These are phyloP conservation scores for Wickerhamiella galacta DNA, from an alignment of 805 yeast genomes.

Conservation along the genomic window DNA sequence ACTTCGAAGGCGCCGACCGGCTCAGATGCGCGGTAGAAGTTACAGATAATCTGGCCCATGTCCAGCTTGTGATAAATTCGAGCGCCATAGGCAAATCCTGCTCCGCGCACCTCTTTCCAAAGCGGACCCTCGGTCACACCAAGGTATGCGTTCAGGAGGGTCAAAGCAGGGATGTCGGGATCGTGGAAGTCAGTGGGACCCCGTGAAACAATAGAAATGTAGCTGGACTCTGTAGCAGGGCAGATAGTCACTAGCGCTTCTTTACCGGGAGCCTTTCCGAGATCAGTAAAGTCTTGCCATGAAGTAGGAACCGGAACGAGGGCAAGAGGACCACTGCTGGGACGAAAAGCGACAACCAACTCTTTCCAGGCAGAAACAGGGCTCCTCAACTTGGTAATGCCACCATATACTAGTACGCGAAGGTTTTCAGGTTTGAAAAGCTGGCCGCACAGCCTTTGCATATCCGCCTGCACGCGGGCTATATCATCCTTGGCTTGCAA, in stretches of 20 bases:
- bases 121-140: conserved; percentile 91
- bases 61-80: conserved; percentile 42
- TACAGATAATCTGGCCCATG: conserved; percentile 47
- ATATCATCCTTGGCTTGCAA: conserved; percentile 35
- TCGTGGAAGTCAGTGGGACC: conserved; percentile 41
- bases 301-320: conserved; percentile 26
- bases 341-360: conserved; percentile 2
- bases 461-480: conserved; percentile 29
- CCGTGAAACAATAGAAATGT: conserved; percentile 39
- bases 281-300: conserved; percentile 33
- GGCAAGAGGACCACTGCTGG: neutral
- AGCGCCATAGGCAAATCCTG: conserved; percentile 89
- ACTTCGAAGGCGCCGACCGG: conserved; percentile 44
- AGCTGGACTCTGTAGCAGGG: conserved; percentile 76
- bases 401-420: conserved; percentile 58
- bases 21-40: conserved; percentile 73
- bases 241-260: conserved; percentile 50
- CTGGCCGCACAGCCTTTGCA: conserved; percentile 34
- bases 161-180: conserved; percentile 50
- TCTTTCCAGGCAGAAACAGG: conserved; percentile 47
- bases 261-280: conserved; percentile 36
- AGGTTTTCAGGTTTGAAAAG: conserved; percentile 43
- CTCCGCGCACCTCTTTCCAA: conserved; percentile 90
- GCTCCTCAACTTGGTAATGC: conserved; percentile 30
- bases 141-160: conserved; percentile 57